Evolutionary conservation across 352 stramenopile genomes (phyloP).

Genomic region (Phytophthora pini): DNA sequence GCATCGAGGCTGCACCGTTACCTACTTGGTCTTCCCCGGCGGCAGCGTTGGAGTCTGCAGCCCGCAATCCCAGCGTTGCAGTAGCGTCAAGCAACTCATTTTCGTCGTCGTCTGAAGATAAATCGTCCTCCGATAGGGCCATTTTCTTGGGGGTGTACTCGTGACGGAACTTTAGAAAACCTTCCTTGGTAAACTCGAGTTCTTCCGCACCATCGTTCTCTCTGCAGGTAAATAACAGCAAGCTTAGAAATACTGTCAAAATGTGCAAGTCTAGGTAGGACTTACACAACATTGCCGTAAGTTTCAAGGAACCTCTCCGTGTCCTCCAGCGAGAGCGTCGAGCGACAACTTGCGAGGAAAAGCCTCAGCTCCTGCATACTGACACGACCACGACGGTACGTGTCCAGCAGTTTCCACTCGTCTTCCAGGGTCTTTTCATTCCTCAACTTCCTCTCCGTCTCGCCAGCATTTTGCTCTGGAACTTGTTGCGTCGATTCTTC

Average conservation of each 20-base stretch:
- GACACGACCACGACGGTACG: constrained; percentile 51
- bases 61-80: not conserved
- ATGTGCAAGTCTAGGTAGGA: not conserved
- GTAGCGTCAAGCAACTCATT: constrained; percentile 16
- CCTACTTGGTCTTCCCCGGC: not conserved
- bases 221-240: constrained; percentile 3
- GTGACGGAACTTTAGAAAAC: constrained; percentile 59
- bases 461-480: constrained; percentile 18
- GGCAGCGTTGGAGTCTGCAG: not conserved
- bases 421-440: constrained; percentile 45
- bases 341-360: constrained; percentile 58
- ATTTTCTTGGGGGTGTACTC: constrained; percentile 54
- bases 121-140: constrained; percentile 34
- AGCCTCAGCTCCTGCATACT: constrained; percentile 47
- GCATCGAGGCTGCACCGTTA: constrained; percentile 9
- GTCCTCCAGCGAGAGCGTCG: constrained; percentile 45
- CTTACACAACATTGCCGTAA: constrained; percentile 45
- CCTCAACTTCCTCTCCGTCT: constrained; percentile 22
- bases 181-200: constrained; percentile 49
- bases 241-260: not conserved
- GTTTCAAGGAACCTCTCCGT: constrained; percentile 64
- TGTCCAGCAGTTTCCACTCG: constrained; percentile 70
- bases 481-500: constrained; percentile 2
- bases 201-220: constrained; percentile 31
- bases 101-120: constrained; percentile 45